phyloP scores from a whole-genome alignment of 768 basidiomycete species.

The Lactarius psammicola region DNA sequence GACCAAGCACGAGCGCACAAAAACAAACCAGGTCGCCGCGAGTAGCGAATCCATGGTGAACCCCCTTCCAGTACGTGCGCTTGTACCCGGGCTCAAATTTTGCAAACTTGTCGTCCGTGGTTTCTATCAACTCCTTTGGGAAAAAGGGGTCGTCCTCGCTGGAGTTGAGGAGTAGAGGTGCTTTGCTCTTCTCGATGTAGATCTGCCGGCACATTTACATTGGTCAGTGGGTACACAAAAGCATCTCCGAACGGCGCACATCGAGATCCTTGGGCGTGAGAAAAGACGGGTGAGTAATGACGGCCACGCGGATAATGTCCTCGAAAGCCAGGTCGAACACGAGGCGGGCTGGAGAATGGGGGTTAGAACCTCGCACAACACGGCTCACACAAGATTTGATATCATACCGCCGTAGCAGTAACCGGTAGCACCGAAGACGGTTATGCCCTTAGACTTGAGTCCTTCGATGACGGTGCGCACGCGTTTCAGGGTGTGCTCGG shows the following conservation, averaged over 20 bases:
- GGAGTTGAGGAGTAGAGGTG: constrained; percentile 45
- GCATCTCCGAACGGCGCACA: constrained; percentile 27
- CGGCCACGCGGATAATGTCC: constrained; percentile 39
- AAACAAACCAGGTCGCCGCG: constrained; percentile 39
- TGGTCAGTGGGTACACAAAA: background rate
- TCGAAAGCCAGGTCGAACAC: constrained; percentile 43
- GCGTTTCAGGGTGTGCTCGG: constrained; percentile 23
- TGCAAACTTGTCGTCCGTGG: constrained; percentile 41
- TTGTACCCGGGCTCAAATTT: constrained; percentile 41
- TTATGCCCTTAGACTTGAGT: constrained; percentile 37
- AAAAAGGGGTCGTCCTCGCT: constrained; percentile 40
- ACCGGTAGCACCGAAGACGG: constrained; percentile 33
- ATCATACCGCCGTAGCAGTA: constrained; percentile 33
- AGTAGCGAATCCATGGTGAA: constrained; percentile 45
- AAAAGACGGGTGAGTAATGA: constrained; percentile 48
- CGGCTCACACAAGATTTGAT: background rate
- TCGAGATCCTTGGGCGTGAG: constrained; percentile 43
- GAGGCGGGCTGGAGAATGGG: constrained; percentile 16
- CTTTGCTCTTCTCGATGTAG: constrained; percentile 37
- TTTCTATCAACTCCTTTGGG: constrained; percentile 35
- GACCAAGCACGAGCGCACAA: background rate
- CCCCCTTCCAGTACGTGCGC: constrained; percentile 39
- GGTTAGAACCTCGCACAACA: background rate
- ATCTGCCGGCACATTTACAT: constrained; percentile 28
- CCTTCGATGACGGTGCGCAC: constrained; percentile 32